Percentiles rank a stretch among this genome's conserved stretches.
Evolutionary conservation across 805 yeast species (phyloP).

Genomic region (Saturnispora besseyi): DNA sequence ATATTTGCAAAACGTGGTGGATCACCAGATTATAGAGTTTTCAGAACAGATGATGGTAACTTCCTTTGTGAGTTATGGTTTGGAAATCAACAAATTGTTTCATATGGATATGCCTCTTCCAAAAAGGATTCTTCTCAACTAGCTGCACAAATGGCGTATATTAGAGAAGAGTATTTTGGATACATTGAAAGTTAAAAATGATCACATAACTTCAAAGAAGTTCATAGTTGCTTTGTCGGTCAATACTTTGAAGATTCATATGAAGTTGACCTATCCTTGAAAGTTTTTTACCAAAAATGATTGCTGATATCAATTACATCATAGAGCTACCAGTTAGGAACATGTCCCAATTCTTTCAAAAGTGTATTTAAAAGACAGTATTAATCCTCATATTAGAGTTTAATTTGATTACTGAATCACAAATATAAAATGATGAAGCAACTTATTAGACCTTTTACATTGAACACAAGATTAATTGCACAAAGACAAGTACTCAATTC

Average conservation of each 20-base stretch:
- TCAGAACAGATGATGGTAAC: conserved; percentile 5
- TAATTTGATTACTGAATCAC: not conserved
- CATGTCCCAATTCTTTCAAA: no score
- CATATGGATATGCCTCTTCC: conserved; percentile 13
- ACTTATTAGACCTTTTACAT: not conserved
- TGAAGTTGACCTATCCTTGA: no score
- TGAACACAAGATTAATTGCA: not conserved
- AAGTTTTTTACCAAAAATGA: no score
- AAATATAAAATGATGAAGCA: not conserved
- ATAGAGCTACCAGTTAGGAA: no score
- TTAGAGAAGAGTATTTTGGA: conserved; percentile 12
- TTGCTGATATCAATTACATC: no score
- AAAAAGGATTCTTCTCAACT: conserved; percentile 14
- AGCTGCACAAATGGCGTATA: conserved; percentile 15
- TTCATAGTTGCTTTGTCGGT: no score
- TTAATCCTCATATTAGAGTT: no score
- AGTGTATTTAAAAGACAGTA: not conserved
- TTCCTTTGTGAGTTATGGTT: conserved; percentile 14
- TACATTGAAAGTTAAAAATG: not conserved
- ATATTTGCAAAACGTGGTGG: conserved; percentile 10
- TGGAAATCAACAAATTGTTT: conserved; percentile 10
- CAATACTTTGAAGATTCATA: no score
- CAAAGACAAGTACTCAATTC: not conserved
- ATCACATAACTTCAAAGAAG: no score
- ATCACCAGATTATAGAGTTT: conserved; percentile 8